Evolutionary conservation across 2,329 filamentous ascomycete species (phyloP).

Genomic region (Colletotrichum echinochloae): DNA sequence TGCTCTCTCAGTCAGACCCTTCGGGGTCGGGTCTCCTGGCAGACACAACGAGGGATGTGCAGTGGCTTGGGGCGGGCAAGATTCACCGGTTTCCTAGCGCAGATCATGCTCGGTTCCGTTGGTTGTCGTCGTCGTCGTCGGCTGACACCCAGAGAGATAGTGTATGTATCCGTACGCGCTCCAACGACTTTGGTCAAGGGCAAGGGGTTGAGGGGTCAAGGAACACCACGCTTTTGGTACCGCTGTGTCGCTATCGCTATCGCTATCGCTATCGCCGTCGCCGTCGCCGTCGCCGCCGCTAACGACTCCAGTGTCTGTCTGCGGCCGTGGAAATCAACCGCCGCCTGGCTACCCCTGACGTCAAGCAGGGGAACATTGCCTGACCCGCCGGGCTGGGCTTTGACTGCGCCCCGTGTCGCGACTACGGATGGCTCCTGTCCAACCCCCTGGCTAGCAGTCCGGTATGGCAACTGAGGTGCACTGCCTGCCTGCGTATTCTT

Average conservation of each 20-base stretch:
- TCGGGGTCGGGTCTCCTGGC: not conserved
- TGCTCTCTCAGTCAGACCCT: not conserved
- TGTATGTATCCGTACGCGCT: no score
- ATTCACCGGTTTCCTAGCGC: conserved; percentile 24
- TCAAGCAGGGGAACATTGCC: not conserved
- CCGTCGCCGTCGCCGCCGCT: conserved; percentile 12
- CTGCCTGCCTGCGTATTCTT: conserved; percentile 1
- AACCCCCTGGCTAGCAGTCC: conserved; percentile 20
- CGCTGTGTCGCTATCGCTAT: not conserved
- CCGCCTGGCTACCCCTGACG: not conserved
- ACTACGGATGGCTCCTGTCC: conserved; percentile 9
- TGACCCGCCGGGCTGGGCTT: conserved; percentile 8
- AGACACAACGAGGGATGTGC: conserved; percentile 12
- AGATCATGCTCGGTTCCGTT: conserved; percentile 29
- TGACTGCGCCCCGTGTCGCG: conserved; percentile 29
- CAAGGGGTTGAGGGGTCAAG: no score
- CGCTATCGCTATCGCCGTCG: conserved; percentile 19
- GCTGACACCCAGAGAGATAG: not conserved
- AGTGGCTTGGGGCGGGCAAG: conserved; percentile 25
- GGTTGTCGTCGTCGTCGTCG: conserved; percentile 1
- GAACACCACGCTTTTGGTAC: no score
- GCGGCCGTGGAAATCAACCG: no score
- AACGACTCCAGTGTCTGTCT: not conserved
- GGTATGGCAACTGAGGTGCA: no score
- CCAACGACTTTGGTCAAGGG: no score